Conservation (phyloP, 805 yeast species). For the Schizosaccharomyces lindneri region DNA sequence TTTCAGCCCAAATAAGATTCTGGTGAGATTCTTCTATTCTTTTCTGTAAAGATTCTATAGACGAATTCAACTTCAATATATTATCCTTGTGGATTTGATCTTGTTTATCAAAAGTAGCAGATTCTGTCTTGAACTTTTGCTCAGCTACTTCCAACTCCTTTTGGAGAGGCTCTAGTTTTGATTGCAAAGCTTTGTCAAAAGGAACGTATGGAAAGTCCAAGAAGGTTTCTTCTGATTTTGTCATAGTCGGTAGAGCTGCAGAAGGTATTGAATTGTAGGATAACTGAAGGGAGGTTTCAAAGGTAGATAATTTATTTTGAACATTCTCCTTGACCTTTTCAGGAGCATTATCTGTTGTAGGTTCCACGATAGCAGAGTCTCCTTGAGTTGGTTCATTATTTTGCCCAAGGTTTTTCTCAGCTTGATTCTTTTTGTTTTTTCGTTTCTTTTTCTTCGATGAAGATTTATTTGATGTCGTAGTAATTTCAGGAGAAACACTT, state of each 20-base stretch:
- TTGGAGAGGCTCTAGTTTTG: too few relatives aligned
- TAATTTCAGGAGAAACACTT: neutral
- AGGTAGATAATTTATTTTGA: neutral
- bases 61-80: neutral
- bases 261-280: too few relatives aligned
- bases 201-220: too few relatives aligned
- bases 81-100: neutral
- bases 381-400: neutral
- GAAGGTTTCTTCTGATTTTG: too few relatives aligned
- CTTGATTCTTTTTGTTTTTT: neutral
- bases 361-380: neutral
- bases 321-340: neutral
- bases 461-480: neutral
- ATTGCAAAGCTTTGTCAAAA: too few relatives aligned
- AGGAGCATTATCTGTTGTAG: neutral
- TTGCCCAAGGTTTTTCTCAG: neutral
- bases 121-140: neutral
- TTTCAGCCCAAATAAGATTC: neutral
- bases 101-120: neutral
- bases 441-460: neutral
- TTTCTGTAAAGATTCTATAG: neutral
- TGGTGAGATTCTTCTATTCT: neutral
- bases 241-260: too few relatives aligned
- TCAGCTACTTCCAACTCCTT: too few relatives aligned
- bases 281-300: too few relatives aligned